A percentile compares a stretch with the other conserved stretches of the same genome.
Evolutionary conservation across 2,329 filamentous ascomycete species (phyloP).

Genomic region (Fusarium annulatum): DNA sequence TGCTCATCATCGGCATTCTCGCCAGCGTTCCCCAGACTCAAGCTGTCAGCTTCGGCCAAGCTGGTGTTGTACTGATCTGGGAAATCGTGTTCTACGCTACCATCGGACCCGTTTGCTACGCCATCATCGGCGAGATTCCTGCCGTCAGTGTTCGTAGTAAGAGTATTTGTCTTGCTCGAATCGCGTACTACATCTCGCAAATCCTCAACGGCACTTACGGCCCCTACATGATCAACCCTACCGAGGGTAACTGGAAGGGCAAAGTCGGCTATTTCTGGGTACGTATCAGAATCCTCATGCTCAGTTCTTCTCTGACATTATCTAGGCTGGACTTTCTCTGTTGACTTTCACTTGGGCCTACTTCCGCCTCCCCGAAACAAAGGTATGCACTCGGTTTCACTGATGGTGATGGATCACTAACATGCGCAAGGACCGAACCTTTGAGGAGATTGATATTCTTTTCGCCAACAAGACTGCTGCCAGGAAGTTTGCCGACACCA

Average conservation of each 20-base stretch:
- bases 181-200: constrained; percentile 43
- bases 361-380: constrained; percentile 50
- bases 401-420: fast-evolving
- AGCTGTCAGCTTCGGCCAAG: constrained; percentile 50
- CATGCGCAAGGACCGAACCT: constrained; percentile 33
- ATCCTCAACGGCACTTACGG: constrained; percentile 48
- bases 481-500: constrained; percentile 48
- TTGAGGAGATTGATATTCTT: constrained; percentile 50
- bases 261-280: constrained; percentile 50
- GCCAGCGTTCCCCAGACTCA: constrained; percentile 37
- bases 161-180: constrained; percentile 55
- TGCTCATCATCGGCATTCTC: constrained; percentile 53
- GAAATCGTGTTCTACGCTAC: constrained; percentile 56
- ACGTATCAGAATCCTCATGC: fast-evolving
- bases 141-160: constrained; percentile 56
- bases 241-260: constrained; percentile 50
- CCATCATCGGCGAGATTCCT: constrained; percentile 55
- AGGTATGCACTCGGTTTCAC: not conserved
- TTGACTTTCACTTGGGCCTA: constrained; percentile 48
- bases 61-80: constrained; percentile 56
- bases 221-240: constrained; percentile 50
- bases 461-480: constrained; percentile 48
- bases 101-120: constrained; percentile 57
- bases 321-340: constrained; percentile 40
- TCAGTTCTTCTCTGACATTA: not conserved